A percentile compares a stretch with the other conserved stretches of the same genome.
These are phyloP conservation scores for Fusarium irregulare DNA, from an alignment of 2,329 filamentous ascomycete species.

Conservation along the genomic window DNA sequence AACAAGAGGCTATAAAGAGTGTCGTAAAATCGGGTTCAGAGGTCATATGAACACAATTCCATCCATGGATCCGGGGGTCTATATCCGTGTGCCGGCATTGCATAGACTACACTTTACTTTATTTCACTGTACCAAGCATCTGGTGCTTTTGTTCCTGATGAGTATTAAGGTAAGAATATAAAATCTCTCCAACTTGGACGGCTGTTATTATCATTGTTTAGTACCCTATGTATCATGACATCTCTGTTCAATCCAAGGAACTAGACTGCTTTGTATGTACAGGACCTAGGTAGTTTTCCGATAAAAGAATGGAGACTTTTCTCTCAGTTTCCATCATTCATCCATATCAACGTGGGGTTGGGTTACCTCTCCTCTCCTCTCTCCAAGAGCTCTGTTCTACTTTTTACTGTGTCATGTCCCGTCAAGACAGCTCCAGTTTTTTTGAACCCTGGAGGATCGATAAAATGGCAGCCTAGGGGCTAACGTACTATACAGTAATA, in stretches of 20 bases:
- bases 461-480: conserved; percentile 12
- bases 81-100: conserved; percentile 6
- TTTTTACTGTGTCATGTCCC: background rate
- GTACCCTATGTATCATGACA: background rate
- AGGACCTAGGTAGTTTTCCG: background rate
- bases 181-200: background rate
- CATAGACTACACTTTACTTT: background rate
- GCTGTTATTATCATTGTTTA: background rate
- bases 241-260: background rate
- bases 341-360: conserved; percentile 28
- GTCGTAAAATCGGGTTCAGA: conserved; percentile 13
- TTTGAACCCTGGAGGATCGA: conserved; percentile 17
- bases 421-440: conserved; percentile 23
- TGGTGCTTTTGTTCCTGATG: background rate
- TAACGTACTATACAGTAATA: background rate
- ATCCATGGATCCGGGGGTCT: conserved; percentile 19
- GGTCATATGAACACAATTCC: conserved; percentile 38
- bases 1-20: background rate
- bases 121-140: background rate
- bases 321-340: conserved; percentile 25
- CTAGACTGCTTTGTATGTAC: too few species aligned
- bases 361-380: conserved; percentile 12
- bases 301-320: conserved; percentile 13
- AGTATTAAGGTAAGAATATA: background rate
- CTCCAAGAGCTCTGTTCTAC: background rate